Evolutionary conservation across 495 filamentous ascomycete species (phyloP), one percentile per base, ranked within the genome.

Genomic region (Durotheca rogersii): DNA sequence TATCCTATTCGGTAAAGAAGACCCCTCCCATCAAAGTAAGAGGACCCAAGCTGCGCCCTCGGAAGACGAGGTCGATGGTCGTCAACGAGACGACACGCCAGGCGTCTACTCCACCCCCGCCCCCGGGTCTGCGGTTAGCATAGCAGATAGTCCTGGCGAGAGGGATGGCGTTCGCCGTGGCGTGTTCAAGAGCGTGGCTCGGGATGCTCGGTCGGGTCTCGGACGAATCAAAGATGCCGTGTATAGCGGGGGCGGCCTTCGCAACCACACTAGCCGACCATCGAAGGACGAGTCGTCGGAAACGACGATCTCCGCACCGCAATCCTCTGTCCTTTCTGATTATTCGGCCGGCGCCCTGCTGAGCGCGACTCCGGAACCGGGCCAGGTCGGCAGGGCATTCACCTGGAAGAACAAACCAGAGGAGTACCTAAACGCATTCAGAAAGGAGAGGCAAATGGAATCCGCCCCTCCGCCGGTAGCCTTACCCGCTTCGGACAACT

Each of bases 181-280:
- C 2, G 81, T 89, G 11, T 81, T 89, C 60, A 92, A 88, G 63
- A 87, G 83, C 53, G 85, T 95, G 15, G 86, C 86, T 23, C 89
- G 84, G 41, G 90, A 95, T 69, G 88, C 89, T 44, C 82, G 87
- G 21, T 89, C 86, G 39, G 89, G 90, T 6, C 76, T 96, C 40
- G 87, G 84, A 5, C 81, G 86, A 20, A 89, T 96, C 69, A 87
- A 88, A 55, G 88, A 91, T 64, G 89, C 87, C 3, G 87, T 96
- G 15, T 63, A 61, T 21, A 66, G 60, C 18, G 86, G 87, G 11
- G 65, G 68, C 16, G 69, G 75, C 6, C 52, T 71, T 27, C 73
- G 76, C 46, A 70, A 75, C 11, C 78, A 81, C 34, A 52, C 49
- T 19, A 75, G 65, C 44, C 73, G 70, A 11, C 70, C 72, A 17